Percentiles rank a stretch among this genome's conserved stretches.
phyloP scores from a whole-genome alignment of 768 basidiomycete species.

The Daedaleopsis sinensis region DNA sequence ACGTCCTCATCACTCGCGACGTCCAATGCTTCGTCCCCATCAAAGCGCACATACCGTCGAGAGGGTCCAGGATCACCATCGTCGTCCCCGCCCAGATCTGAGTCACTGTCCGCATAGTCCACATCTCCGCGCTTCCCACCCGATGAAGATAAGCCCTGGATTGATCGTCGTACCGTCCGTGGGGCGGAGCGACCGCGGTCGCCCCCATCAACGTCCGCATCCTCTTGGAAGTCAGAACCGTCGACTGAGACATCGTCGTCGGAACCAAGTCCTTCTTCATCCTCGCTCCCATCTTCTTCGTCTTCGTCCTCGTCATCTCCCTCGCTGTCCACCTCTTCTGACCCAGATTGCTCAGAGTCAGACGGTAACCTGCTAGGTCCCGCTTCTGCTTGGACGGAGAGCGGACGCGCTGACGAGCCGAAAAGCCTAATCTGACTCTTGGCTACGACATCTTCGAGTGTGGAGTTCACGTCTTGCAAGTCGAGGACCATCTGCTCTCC shows the following conservation, averaged over 20 bases:
- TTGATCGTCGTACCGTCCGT: slow-evolving; percentile 43
- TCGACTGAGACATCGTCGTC: slow-evolving; percentile 10
- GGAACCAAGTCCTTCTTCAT: slow-evolving; percentile 1
- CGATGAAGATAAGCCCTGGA: slow-evolving; percentile 40
- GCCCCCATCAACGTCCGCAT: slow-evolving; percentile 9
- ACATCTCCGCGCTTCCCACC: slow-evolving; percentile 46
- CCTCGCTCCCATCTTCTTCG: slow-evolving; percentile 10
- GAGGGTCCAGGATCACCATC: slow-evolving; percentile 22
- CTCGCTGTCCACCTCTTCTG: slow-evolving; percentile 34
- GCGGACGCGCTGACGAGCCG: slow-evolving; percentile 74
- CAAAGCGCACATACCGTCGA: slow-evolving; percentile 42
- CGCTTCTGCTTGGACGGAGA: slow-evolving; percentile 45
- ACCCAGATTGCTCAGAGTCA: slow-evolving; percentile 30
- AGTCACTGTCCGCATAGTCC: slow-evolving; percentile 80
- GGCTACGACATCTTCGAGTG: slow-evolving; percentile 83
- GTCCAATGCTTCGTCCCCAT: slow-evolving; percentile 52
- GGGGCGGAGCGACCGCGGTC: slow-evolving; percentile 55
- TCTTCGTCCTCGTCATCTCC: slow-evolving; percentile 31
- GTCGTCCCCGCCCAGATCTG: slow-evolving; percentile 61
- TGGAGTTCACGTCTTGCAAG: slow-evolving; percentile 82
- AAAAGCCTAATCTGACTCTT: slow-evolving; percentile 84
- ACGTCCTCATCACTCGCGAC: slow-evolving; percentile 52
- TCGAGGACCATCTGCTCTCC: slow-evolving; percentile 98
- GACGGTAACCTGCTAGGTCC: slow-evolving; percentile 24
- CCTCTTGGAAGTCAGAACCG: slow-evolving; percentile 16